These are phyloP conservation scores for Mycosarcoma mackinlayi DNA, from an alignment of 1,284 basidiomycete species.

Conservation along the genomic window DNA sequence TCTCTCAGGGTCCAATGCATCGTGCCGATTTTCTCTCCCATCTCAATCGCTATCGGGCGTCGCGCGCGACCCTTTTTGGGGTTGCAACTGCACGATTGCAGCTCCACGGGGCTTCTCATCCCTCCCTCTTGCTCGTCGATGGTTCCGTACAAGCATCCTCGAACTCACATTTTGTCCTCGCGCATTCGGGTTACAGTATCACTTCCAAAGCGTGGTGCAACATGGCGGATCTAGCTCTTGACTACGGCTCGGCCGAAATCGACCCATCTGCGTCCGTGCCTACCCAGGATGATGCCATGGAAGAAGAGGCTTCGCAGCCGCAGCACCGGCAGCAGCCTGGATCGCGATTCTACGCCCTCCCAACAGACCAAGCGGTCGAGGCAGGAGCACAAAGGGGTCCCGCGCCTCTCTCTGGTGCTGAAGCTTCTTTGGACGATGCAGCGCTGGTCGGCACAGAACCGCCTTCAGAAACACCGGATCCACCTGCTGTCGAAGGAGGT, in stretches of 20 bases:
- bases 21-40: too few species aligned
- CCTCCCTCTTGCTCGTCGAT: background rate
- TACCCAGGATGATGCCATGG: conserved; percentile 41
- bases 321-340: background rate
- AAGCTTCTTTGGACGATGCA: conserved; percentile 20
- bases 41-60: background rate
- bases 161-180: background rate
- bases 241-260: conserved; percentile 37
- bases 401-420: conserved; percentile 15
- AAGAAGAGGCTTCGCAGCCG: conserved; percentile 13
- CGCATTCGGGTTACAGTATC: too few species aligned
- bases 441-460: conserved; percentile 23
- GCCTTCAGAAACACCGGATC: conserved; percentile 19
- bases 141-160: background rate
- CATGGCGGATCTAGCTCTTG: conserved; percentile 42
- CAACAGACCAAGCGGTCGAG: conserved; percentile 48
- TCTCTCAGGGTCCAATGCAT: too few species aligned
- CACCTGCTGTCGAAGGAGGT: conserved; percentile 48
- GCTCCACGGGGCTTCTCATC: too few species aligned
- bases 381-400: conserved; percentile 53
- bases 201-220: background rate
- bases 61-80: background rate
- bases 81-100: background rate
- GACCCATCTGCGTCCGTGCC: conserved; percentile 1
- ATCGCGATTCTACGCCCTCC: conserved; percentile 51